Conservation (phyloP, 352 stramenopile species). For the Elongisporangium prolatum region DNA sequence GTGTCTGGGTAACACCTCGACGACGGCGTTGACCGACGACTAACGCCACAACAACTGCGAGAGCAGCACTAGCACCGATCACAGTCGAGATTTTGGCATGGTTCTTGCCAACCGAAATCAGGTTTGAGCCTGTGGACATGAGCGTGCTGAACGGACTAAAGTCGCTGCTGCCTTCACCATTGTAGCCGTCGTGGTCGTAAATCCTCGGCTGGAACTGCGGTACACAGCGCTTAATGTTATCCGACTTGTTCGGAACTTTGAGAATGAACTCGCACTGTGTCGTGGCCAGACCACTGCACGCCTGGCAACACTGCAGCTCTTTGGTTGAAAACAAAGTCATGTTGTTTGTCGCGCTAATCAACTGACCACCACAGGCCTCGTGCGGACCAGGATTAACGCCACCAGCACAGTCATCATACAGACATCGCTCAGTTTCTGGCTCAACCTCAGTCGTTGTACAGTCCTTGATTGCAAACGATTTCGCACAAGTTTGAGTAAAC, state of each 20-base stretch:
- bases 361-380: slow-evolving; percentile 38
- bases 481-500: slow-evolving; percentile 26
- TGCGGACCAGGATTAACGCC: slow-evolving; percentile 27
- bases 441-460: slow-evolving; percentile 55
- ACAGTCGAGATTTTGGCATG: slow-evolving; percentile 25
- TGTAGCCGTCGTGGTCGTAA: slow-evolving; percentile 12
- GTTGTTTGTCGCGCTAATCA: slow-evolving; percentile 15
- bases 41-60: slow-evolving; percentile 47
- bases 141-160: slow-evolving; percentile 10
- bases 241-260: slow-evolving; percentile 21
- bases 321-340: slow-evolving; percentile 22
- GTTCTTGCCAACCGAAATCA: slow-evolving; percentile 17
- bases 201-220: slow-evolving; percentile 19
- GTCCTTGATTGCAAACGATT: slow-evolving; percentile 48
- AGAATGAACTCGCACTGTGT: slow-evolving; percentile 38
- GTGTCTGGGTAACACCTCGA: slow-evolving; percentile 8
- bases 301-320: slow-evolving; percentile 40
- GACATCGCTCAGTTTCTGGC: slow-evolving; percentile 27
- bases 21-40: slow-evolving; percentile 43
- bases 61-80: slow-evolving; percentile 29
- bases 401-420: slow-evolving; percentile 30
- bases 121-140: slow-evolving; percentile 15
- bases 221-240: slow-evolving; percentile 61
- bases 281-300: slow-evolving; percentile 18
- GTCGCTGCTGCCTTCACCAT: slow-evolving; percentile 11